phyloP scores from a whole-genome alignment of 2,329 filamentous ascomycete genomes.

The Colletotrichum gloeosporioides region DNA sequence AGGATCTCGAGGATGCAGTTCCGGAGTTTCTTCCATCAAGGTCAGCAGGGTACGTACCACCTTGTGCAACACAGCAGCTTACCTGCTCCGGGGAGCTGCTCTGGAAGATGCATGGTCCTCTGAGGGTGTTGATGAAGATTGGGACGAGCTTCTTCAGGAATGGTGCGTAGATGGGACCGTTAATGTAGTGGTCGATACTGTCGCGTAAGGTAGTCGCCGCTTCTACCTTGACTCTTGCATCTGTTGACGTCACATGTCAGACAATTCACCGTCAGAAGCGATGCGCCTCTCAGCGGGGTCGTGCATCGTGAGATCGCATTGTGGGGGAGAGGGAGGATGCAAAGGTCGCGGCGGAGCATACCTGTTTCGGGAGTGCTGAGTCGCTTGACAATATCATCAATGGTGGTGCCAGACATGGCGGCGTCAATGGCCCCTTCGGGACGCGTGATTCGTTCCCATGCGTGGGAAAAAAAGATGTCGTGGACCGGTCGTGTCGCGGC shows the following conservation, averaged over 20 bases:
- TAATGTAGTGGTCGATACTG: slow-evolving; percentile 86
- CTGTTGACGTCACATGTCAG: slow-evolving; percentile 49
- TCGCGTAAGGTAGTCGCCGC: slow-evolving; percentile 88
- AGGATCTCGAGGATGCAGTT: slow-evolving; percentile 95
- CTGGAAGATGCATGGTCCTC: slow-evolving; percentile 87
- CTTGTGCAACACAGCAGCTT: slow-evolving; percentile 30
- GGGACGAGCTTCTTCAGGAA: slow-evolving; percentile 92
- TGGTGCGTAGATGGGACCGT: slow-evolving; percentile 74
- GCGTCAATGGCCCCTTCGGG: slow-evolving; percentile 50
- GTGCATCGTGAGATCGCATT: neutral
- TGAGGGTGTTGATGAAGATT: slow-evolving; percentile 84
- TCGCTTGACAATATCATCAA: slow-evolving; percentile 69
- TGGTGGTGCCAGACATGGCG: slow-evolving; percentile 64
- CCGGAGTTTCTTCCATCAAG: slow-evolving; percentile 72
- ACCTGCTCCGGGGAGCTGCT: slow-evolving; percentile 91
- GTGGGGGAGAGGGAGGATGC: neutral
- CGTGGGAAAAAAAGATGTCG: slow-evolving; percentile 28
- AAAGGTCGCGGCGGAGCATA: slow-evolving; percentile 35
- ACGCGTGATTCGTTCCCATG: slow-evolving; percentile 40
- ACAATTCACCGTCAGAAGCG: neutral
- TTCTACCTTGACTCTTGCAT: slow-evolving; percentile 81
- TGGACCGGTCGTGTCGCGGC: slow-evolving; percentile 21
- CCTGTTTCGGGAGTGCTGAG: slow-evolving; percentile 61
- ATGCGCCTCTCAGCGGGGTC: slow-evolving; percentile 7
- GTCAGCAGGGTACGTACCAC: slow-evolving; percentile 24